Percentiles rank a stretch among this genome's conserved stretches.
phyloP scores from a whole-genome alignment of 495 filamentous ascomycete species.

The Penicillium riverlandense region DNA sequence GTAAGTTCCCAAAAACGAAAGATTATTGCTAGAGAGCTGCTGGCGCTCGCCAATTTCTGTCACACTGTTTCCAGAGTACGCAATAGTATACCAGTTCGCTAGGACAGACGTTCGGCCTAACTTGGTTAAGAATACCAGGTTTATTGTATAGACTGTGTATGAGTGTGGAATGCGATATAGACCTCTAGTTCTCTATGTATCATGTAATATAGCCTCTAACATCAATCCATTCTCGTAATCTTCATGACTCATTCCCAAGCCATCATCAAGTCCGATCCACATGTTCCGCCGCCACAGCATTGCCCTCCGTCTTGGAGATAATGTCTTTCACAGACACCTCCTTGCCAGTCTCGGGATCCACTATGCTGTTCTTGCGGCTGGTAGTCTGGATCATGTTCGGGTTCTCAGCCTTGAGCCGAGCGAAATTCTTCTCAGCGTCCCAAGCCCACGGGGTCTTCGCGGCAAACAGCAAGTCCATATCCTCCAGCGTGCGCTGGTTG shows the following conservation, averaged over 20 bases:
- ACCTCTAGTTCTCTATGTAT: too few relatives aligned
- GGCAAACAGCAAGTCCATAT: slow-evolving; percentile 63
- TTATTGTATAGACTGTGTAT: too few relatives aligned
- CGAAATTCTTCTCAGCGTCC: slow-evolving; percentile 57
- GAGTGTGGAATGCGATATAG: too few relatives aligned
- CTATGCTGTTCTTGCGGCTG: slow-evolving; percentile 37
- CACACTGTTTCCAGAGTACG: too few relatives aligned
- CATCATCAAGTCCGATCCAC: slow-evolving; percentile 14
- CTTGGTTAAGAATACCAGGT: too few relatives aligned
- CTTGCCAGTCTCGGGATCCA: slow-evolving; percentile 42
- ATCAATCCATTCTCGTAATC: background rate
- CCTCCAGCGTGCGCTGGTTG: slow-evolving; percentile 61
- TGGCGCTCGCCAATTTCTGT: too few relatives aligned
- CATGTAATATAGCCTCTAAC: background rate
- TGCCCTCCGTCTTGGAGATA: slow-evolving; percentile 8
- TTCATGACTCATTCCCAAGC: background rate
- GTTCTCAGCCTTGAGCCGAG: slow-evolving; percentile 46
- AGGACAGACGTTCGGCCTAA: too few relatives aligned
- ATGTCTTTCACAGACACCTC: slow-evolving; percentile 5
- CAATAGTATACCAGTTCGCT: too few relatives aligned
- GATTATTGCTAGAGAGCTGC: too few relatives aligned
- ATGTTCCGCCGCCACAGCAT: slow-evolving; percentile 14
- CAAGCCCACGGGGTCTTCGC: slow-evolving; percentile 51
- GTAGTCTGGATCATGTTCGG: slow-evolving; percentile 38
- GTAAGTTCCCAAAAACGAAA: too few relatives aligned